These are phyloP conservation scores for Cinnamomum chago DNA, from an alignment of 164 flowering plant genomes.

Conservation along the genomic window DNA sequence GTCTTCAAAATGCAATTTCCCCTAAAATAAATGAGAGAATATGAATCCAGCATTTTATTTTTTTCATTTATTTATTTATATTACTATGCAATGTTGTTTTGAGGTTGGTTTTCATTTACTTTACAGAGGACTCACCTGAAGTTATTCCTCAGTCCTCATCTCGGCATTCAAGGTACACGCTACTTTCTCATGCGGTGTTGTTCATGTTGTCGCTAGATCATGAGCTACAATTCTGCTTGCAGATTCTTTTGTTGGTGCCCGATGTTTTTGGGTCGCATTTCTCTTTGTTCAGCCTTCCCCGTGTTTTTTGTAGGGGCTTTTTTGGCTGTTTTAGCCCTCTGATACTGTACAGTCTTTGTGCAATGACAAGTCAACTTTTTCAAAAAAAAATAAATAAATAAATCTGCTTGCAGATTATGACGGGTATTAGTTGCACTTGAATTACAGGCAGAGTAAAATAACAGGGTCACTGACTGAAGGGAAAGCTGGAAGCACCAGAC, in stretches of 20 bases:
- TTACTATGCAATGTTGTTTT: not conserved
- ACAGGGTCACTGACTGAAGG: too few species aligned
- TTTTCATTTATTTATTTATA: not conserved
- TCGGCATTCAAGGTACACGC: not conserved
- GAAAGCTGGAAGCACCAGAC: not conserved
- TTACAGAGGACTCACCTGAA: slow-evolving; percentile 10
- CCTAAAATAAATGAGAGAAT: not conserved
- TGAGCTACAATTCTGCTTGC: too few species aligned
- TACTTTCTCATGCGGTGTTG: not conserved
- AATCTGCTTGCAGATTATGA: not conserved
- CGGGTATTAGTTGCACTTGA: slow-evolving; percentile 2
- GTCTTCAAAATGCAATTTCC: not conserved
- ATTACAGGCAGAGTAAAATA: not conserved
- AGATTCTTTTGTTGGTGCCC: too few species aligned
- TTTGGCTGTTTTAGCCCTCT: too few species aligned
- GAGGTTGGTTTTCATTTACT: not conserved
- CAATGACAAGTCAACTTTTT: too few species aligned
- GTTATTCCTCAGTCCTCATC: slow-evolving; percentile 6
- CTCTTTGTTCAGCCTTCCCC: too few species aligned
- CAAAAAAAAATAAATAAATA: too few species aligned
- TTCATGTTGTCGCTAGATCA: not conserved
- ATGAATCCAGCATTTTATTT: not conserved
- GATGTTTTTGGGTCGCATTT: too few species aligned
- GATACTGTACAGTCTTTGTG: too few species aligned
- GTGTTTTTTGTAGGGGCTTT: too few species aligned